Evolutionary conservation across 331 rosid genomes (phyloP).

Genomic region (Quercus tomentella): DNA sequence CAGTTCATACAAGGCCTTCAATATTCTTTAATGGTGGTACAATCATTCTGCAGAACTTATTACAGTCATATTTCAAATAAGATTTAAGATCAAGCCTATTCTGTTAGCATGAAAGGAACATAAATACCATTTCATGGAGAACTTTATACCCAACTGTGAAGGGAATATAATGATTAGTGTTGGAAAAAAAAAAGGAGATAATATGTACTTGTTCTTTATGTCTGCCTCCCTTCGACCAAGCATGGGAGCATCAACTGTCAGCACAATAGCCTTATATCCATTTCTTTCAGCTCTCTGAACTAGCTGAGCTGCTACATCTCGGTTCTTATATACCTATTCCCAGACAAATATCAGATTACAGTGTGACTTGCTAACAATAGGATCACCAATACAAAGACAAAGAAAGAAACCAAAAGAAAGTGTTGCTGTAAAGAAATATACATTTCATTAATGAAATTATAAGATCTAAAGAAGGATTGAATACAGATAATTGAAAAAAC

Average conservation of each 20-base stretch:
- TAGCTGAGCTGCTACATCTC: conserved; percentile 43
- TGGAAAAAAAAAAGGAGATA: not conserved
- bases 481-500: conserved; percentile 67
- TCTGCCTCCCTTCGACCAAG: conserved; percentile 75
- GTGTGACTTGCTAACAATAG: not conserved
- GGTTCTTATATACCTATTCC: conserved; percentile 45
- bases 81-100: no score
- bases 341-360: not conserved
- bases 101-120: no score
- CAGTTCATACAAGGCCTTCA: no score
- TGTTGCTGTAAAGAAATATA: no score
- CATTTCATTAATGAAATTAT: not conserved
- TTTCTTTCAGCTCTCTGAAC: conserved; percentile 53
- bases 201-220: conserved; percentile 45
- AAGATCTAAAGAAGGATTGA: not conserved
- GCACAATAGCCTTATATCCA: conserved; percentile 59
- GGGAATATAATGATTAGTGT: no score
- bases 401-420: no score
- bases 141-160: no score
- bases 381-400: no score
- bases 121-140: no score
- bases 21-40: no score
- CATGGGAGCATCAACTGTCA: conserved; percentile 55
- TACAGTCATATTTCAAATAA: no score
- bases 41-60: no score